Percentiles rank a stretch among this genome's conserved stretches.
Evolutionary conservation across 331 rosid genomes (phyloP).

Genomic region (Malus hybrid): DNA sequence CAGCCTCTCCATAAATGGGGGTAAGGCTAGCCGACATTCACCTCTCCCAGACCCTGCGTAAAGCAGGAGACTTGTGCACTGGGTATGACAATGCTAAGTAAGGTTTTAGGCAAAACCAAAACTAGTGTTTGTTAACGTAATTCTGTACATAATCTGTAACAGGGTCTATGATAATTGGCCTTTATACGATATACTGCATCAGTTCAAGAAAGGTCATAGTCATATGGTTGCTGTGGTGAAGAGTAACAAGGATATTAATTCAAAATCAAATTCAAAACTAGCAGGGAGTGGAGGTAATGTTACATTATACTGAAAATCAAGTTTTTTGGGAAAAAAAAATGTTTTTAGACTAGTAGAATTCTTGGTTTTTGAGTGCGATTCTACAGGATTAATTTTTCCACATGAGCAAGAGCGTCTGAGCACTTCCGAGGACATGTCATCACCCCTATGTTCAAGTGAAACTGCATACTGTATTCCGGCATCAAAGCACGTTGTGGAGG

Average conservation of each 20-base stretch:
- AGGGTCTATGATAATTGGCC: constrained; percentile 73
- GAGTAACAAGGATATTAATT: constrained; percentile 12
- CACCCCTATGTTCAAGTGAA: constrained; percentile 18
- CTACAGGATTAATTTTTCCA: constrained; percentile 23
- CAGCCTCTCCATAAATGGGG: no score
- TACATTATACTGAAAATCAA: not conserved
- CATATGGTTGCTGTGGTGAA: constrained; percentile 67
- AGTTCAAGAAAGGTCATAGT: constrained; percentile 56
- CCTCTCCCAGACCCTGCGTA: no score
- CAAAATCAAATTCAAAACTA: constrained; percentile 7
- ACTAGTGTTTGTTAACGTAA: not conserved
- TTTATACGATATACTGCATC: constrained; percentile 52
- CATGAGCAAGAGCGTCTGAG: constrained; percentile 17
- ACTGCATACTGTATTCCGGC: not conserved
- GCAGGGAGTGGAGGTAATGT: constrained; percentile 25
- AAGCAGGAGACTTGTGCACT: no score
- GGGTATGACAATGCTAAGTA: no score
- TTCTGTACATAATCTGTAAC: not conserved
- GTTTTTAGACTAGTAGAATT: not conserved
- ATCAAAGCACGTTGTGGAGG: no score
- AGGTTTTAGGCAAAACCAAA: no score
- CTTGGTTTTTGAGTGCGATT: not conserved
- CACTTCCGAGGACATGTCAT: constrained; percentile 9
- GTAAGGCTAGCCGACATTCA: no score
- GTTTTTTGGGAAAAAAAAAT: not conserved